These are phyloP conservation scores for Wickerhamiella allomyrinae DNA, from an alignment of 805 yeast species.

Conservation along the genomic window DNA sequence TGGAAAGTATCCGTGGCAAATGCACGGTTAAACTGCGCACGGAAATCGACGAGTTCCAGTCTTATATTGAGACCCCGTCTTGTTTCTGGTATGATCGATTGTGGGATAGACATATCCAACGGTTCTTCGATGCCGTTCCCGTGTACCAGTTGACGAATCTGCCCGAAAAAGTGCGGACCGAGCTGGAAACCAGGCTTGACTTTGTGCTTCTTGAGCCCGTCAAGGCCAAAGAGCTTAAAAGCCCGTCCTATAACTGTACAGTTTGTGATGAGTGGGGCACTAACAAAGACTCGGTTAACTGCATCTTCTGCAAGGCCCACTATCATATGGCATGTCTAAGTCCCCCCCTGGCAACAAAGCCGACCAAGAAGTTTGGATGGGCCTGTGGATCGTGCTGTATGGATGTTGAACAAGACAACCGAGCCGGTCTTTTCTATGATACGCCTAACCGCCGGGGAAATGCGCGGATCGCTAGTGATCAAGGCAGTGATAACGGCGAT, in stretches of 20 bases:
- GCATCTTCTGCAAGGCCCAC: constrained; percentile 58
- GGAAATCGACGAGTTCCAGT: constrained; percentile 46
- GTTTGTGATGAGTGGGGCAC: constrained; percentile 80
- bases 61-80: constrained; percentile 44
- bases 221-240: constrained; percentile 40
- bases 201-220: constrained; percentile 65
- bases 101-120: constrained; percentile 73
- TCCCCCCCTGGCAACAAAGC: constrained; percentile 69
- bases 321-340: constrained; percentile 76
- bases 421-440: neutral
- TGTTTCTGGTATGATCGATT: constrained; percentile 73
- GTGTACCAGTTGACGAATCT: constrained; percentile 43
- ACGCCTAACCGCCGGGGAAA: constrained; percentile 1
- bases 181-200: constrained; percentile 52
- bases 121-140: constrained; percentile 61
- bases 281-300: constrained; percentile 53
- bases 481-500: no score
- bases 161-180: constrained; percentile 44
- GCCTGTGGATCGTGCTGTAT: constrained; percentile 61
- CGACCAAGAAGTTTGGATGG: constrained; percentile 84
- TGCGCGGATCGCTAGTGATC: no score
- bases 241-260: constrained; percentile 55
- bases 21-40: constrained; percentile 55
- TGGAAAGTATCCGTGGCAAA: constrained; percentile 58
- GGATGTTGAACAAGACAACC: constrained; percentile 33